Percentiles rank a stretch among this genome's conserved stretches.
Evolutionary conservation across 1,284 basidiomycete species (phyloP).

Genomic region (Moesziomyces sp.): DNA sequence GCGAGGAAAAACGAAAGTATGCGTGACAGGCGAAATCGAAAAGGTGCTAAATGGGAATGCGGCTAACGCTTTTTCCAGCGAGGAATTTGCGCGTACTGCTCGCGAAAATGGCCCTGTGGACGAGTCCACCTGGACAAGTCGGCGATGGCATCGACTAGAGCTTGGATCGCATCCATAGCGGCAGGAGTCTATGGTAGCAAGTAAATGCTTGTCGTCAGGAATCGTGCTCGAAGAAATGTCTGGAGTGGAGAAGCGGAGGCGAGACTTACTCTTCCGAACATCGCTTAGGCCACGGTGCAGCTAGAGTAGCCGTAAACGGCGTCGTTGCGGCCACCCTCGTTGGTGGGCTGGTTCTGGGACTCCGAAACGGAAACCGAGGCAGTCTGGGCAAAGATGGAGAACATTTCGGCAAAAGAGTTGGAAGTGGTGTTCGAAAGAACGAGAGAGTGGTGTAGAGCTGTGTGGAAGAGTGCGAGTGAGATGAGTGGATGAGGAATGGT

Average conservation of each 20-base stretch:
- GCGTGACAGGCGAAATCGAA: too few species aligned
- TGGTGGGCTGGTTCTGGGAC: slow-evolving; percentile 12
- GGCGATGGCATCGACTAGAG: slow-evolving; percentile 15
- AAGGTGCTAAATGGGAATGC: too few species aligned
- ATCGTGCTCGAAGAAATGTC: slow-evolving; percentile 2
- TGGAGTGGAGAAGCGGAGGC: background rate
- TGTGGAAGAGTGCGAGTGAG: slow-evolving; percentile 10
- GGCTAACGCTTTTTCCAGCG: too few species aligned
- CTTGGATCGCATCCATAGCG: background rate
- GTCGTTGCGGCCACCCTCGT: slow-evolving; percentile 9
- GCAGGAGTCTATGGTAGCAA: slow-evolving; percentile 5
- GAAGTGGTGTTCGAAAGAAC: slow-evolving; percentile 19
- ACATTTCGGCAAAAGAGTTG: slow-evolving; percentile 9
- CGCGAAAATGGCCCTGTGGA: background rate
- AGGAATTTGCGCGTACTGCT: too few species aligned
- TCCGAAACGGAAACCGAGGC: slow-evolving; percentile 29
- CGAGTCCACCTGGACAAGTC: slow-evolving; percentile 19
- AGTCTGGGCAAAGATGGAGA: slow-evolving; percentile 37
- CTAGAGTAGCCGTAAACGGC: slow-evolving; percentile 21
- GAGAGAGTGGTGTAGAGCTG: slow-evolving; percentile 4
- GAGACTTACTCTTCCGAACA: too few species aligned
- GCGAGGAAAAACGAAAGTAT: too few species aligned
- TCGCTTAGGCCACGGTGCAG: slow-evolving; percentile 24
- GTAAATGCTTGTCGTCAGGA: background rate
- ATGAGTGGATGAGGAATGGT: slow-evolving; percentile 9